Conservation (phyloP, 2,329 filamentous ascomycete genomes). For the Parastagonospora nodorum region DNA sequence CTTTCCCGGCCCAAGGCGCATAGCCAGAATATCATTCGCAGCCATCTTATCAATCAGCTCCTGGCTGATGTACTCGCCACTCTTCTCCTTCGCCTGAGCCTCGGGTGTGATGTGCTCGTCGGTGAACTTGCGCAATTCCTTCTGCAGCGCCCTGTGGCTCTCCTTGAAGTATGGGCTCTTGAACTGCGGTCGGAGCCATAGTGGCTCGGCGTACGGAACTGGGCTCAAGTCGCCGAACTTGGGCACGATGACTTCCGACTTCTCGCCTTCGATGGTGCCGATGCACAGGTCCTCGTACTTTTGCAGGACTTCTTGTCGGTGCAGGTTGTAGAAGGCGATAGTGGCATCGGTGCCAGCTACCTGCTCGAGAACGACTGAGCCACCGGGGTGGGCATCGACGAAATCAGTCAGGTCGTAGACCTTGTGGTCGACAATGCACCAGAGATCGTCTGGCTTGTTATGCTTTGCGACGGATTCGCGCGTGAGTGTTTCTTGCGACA, state of each 20-base stretch:
- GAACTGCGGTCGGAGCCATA: constrained; percentile 80
- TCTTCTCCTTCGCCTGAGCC: constrained; percentile 75
- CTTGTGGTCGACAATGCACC: constrained; percentile 84
- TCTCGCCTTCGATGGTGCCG: constrained; percentile 76
- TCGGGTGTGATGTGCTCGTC: constrained; percentile 74
- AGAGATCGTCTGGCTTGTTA: constrained; percentile 75
- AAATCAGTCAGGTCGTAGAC: constrained; percentile 90
- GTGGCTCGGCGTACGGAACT: constrained; percentile 83
- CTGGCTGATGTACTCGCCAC: constrained; percentile 71
- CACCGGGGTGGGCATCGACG: constrained; percentile 82
- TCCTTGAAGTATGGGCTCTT: constrained; percentile 81
- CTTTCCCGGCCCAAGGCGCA: constrained; percentile 82
- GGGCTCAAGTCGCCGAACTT: constrained; percentile 72
- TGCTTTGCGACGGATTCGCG: constrained; percentile 72
- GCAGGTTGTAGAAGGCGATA: constrained; percentile 85
- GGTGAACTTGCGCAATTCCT: constrained; percentile 73
- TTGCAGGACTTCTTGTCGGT: constrained; percentile 84
- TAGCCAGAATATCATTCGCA: constrained; percentile 73
- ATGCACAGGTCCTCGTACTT: constrained; percentile 78
- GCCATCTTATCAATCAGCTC: constrained; percentile 80
- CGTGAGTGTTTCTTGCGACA: constrained; percentile 47
- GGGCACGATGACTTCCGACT: constrained; percentile 71
- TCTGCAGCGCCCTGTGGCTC: constrained; percentile 70
- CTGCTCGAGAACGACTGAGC: constrained; percentile 77
- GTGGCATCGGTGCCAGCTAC: constrained; percentile 84